Conservation (phyloP, 2,329 filamentous ascomycete species). For the Aureobasidium subglaciale region DNA sequence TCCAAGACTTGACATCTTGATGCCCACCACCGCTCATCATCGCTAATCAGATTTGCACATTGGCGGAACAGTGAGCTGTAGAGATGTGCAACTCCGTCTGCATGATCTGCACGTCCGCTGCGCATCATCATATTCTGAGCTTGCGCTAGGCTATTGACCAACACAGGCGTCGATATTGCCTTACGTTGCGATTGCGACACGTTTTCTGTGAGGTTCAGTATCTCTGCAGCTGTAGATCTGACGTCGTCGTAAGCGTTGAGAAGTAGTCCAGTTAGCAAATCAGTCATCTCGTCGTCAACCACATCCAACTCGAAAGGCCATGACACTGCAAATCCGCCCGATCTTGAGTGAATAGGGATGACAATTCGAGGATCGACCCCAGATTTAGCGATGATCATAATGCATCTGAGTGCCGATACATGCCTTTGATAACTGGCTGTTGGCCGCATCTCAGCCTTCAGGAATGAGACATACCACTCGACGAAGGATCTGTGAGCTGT, state of each 20-base stretch:
- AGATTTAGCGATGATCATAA: constrained; percentile 60
- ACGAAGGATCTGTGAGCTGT: constrained; percentile 58
- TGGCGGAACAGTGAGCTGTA: constrained; percentile 58
- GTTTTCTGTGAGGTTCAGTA: constrained; percentile 41
- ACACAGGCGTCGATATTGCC: not conserved
- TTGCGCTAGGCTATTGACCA: constrained; percentile 18
- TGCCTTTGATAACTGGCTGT: constrained; percentile 87
- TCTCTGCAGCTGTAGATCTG: constrained; percentile 47
- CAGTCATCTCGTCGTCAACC: constrained; percentile 40
- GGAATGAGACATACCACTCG: constrained; percentile 65
- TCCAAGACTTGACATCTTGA: constrained; percentile 47
- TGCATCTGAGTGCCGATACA: constrained; percentile 67
- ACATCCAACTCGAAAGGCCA: constrained; percentile 46
- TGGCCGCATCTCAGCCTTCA: constrained; percentile 66
- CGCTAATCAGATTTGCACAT: not conserved
- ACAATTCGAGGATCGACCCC: constrained; percentile 52
- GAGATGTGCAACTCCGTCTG: constrained; percentile 77
- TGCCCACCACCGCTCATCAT: constrained; percentile 25
- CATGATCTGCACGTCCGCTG: constrained; percentile 83
- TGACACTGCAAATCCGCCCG: constrained; percentile 40
- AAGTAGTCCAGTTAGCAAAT: constrained; percentile 68
- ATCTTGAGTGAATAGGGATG: constrained; percentile 35
- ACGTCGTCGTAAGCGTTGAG: constrained; percentile 93
- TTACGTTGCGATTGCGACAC: not conserved
- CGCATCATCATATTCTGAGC: constrained; percentile 52